A percentile compares a stretch with the other conserved stretches of the same genome.
Evolutionary conservation across 2,329 filamentous ascomycete genomes (phyloP).

Genomic region (Aspergillus hortae): DNA sequence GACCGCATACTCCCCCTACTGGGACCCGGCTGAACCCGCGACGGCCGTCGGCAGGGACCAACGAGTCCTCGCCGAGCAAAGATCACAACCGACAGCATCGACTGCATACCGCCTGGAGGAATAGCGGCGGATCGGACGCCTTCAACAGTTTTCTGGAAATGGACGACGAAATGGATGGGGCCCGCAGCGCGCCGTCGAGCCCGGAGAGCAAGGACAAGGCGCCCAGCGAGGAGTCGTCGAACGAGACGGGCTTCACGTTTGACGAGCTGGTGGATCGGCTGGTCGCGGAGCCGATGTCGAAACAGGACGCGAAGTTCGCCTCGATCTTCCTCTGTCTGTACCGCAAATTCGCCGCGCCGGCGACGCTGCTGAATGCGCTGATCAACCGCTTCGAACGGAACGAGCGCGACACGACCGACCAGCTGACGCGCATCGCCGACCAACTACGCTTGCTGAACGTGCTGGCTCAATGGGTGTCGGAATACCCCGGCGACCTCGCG

Average conservation of each 20-base stretch:
- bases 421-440: constrained; percentile 72
- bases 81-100: constrained; percentile 31
- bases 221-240: constrained; percentile 28
- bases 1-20: constrained; percentile 45
- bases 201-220: constrained; percentile 31
- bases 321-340: constrained; percentile 90
- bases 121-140: constrained; percentile 39
- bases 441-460: constrained; percentile 82
- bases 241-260: constrained; percentile 40
- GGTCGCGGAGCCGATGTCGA: constrained; percentile 74
- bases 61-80: constrained; percentile 27
- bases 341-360: constrained; percentile 84
- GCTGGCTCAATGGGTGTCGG: constrained; percentile 81
- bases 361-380: constrained; percentile 72
- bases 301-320: constrained; percentile 82
- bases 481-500: constrained; percentile 92
- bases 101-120: constrained; percentile 35
- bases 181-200: constrained; percentile 23
- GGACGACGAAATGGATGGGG: constrained; percentile 39
- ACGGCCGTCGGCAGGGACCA: constrained; percentile 24
- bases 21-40: constrained; percentile 33
- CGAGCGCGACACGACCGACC: constrained; percentile 67
- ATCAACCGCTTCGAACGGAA: constrained; percentile 61
- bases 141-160: constrained; percentile 42
- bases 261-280: constrained; percentile 84